phyloP scores from a whole-genome alignment of 2,329 filamentous ascomycete species.

The Cladosporium sp. region DNA sequence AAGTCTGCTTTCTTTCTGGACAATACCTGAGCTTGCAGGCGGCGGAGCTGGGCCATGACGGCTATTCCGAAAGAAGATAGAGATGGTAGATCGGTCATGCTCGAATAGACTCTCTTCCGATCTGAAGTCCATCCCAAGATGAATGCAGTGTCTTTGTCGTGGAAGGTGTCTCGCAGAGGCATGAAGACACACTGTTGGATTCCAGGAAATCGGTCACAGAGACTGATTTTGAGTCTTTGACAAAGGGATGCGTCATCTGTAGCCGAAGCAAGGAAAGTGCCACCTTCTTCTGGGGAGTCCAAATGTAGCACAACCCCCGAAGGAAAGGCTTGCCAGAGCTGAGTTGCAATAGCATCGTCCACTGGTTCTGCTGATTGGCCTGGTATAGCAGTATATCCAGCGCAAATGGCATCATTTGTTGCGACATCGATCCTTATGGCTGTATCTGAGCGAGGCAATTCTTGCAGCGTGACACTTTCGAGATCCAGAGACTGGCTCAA shows the following conservation, averaged over 20 bases:
- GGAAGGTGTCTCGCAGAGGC: conserved; percentile 45
- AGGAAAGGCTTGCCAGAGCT: background rate
- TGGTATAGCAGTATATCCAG: background rate
- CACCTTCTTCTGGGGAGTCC: background rate
- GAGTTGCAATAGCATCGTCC: background rate
- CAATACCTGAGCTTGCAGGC: conserved; percentile 47
- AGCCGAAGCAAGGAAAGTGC: background rate
- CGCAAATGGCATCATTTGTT: background rate
- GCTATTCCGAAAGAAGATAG: conserved; percentile 48
- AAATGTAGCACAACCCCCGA: background rate
- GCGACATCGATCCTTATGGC: background rate
- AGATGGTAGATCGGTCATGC: conserved; percentile 26
- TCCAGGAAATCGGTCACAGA: background rate
- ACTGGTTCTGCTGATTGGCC: background rate
- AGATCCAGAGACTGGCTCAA: background rate
- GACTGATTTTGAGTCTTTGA: background rate
- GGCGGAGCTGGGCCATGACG: conserved; percentile 54
- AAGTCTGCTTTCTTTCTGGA: conserved; percentile 37
- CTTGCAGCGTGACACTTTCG: background rate
- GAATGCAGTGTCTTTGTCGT: conserved; percentile 42
- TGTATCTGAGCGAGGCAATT: background rate
- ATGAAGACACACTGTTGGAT: conserved; percentile 35
- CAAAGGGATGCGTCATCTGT: background rate
- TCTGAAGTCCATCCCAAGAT: conserved; percentile 41
- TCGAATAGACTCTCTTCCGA: conserved; percentile 32